Evolutionary conservation across 352 stramenopile species (phyloP).

Genomic region (Phytophthora fragariaefolia): DNA sequence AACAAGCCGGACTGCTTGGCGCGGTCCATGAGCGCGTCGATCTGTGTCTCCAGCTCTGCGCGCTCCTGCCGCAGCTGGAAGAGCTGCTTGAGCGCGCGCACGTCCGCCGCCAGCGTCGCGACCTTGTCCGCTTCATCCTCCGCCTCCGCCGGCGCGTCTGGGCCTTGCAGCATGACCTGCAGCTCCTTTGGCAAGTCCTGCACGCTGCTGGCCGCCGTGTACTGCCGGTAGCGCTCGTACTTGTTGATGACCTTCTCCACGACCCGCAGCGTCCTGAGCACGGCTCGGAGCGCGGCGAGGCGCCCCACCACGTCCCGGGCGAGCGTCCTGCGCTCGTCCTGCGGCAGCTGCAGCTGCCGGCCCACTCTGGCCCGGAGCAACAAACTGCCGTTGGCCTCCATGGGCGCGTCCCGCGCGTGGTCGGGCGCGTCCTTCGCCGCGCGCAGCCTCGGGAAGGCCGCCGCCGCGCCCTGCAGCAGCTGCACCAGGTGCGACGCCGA

Average conservation of each 20-base stretch:
- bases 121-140: slow-evolving; percentile 42
- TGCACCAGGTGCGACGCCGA: slow-evolving; percentile 69
- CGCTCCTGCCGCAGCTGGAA: slow-evolving; percentile 69
- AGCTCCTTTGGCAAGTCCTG: slow-evolving; percentile 64
- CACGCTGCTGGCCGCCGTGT: slow-evolving; percentile 49
- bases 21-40: slow-evolving; percentile 45
- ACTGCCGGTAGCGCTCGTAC: slow-evolving; percentile 71
- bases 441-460: slow-evolving; percentile 31
- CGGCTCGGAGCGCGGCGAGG: slow-evolving; percentile 46
- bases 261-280: slow-evolving; percentile 57
- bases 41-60: slow-evolving; percentile 32
- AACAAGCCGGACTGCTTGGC: slow-evolving; percentile 56
- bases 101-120: slow-evolving; percentile 67
- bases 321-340: slow-evolving; percentile 50
- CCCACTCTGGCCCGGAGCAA: slow-evolving; percentile 60
- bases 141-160: slow-evolving; percentile 1
- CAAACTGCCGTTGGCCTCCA: slow-evolving; percentile 47
- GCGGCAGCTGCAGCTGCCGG: slow-evolving; percentile 38
- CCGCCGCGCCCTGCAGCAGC: slow-evolving; percentile 44
- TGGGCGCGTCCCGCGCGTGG: slow-evolving; percentile 16
- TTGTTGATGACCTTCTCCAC: slow-evolving; percentile 79
- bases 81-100: slow-evolving; percentile 76
- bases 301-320: slow-evolving; percentile 64
- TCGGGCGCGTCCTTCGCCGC: slow-evolving; percentile 7
- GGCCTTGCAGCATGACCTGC: slow-evolving; percentile 42